phyloP scores from a whole-genome alignment of 108 stramenopile genomes.

The Parietichytrium sp. region DNA sequence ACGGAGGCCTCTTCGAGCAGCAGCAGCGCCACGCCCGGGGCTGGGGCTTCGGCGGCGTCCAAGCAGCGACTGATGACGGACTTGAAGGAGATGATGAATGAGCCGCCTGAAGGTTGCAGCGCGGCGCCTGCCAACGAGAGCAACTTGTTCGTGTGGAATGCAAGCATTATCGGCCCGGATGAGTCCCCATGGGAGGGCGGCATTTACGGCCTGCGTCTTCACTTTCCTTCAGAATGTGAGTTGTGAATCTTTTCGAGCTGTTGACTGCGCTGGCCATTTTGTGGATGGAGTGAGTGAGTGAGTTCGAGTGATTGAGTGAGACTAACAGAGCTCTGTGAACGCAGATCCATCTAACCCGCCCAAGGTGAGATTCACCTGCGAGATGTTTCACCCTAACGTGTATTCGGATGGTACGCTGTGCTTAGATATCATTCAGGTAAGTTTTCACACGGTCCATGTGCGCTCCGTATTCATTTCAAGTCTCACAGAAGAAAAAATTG shows the following conservation, averaged over 20 bases:
- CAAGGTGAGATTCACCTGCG: conserved; percentile 43
- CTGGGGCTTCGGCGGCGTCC: background rate
- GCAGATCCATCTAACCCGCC: conserved; percentile 46
- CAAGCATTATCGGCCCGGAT: conserved; percentile 46
- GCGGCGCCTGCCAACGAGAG: conserved; percentile 20
- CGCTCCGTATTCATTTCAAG: no score
- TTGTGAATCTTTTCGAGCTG: no score
- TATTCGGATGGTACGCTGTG: conserved; percentile 43
- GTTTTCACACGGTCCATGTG: no score
- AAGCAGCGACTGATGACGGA: conserved; percentile 1
- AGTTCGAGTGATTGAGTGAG: no score
- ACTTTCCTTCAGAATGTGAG: conserved; percentile 37
- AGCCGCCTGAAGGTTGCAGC: conserved; percentile 28
- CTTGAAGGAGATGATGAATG: conserved; percentile 2
- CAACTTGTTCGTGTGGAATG: conserved; percentile 45
- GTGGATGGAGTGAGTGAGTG: no score
- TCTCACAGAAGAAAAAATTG: no score
- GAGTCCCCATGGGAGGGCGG: conserved; percentile 49
- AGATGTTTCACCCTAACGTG: conserved; percentile 48
- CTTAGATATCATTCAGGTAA: conserved; percentile 46
- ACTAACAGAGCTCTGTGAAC: no score
- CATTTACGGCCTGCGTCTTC: background rate
- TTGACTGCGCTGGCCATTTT: no score
- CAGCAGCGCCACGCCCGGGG: background rate
- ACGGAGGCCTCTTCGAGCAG: no score